phyloP scores from a whole-genome alignment of 257 asterid species.

The Jacaranda copaia region DNA sequence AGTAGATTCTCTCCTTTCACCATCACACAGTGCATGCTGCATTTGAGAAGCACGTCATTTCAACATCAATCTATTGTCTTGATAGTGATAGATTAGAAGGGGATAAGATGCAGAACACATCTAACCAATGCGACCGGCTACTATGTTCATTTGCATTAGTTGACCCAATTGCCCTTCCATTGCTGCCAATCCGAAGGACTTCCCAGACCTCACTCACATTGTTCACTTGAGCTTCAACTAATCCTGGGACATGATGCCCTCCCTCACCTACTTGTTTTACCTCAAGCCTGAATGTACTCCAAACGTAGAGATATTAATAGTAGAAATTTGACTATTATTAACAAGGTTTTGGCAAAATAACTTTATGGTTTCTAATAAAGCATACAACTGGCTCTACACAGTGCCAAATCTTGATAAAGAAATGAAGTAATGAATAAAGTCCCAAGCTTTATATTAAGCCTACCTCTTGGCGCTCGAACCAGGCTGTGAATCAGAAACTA shows the following conservation, averaged over 20 bases:
- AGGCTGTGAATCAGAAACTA: conserved; percentile 67
- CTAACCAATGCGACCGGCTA: conserved; percentile 96
- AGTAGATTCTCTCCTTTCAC: conserved; percentile 88
- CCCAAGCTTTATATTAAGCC: not conserved
- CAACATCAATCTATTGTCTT: conserved; percentile 23
- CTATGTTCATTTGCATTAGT: conserved; percentile 93
- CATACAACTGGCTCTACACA: not conserved
- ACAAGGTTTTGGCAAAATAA: not conserved
- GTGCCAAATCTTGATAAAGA: not conserved
- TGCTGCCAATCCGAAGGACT: conserved; percentile 82
- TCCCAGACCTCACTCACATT: conserved; percentile 91
- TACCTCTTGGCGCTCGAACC: conserved; percentile 70
- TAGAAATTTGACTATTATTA: too few species aligned
- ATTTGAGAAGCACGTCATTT: conserved; percentile 22
- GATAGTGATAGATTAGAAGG: not conserved
- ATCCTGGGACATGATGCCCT: conserved; percentile 91
- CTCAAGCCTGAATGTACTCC: conserved; percentile 68
- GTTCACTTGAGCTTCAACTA: conserved; percentile 82
- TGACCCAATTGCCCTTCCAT: conserved; percentile 89
- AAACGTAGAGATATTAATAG: not conserved
- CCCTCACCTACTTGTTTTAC: conserved; percentile 93
- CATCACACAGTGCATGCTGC: conserved; percentile 96
- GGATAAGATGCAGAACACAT: conserved; percentile 10
- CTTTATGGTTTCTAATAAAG: not conserved
- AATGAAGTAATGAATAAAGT: not conserved